Evolutionary conservation across 139 green algal species (phyloP), one percentile per base, ranked within the genome.

Genomic region (Micractinium conductrix): DNA sequence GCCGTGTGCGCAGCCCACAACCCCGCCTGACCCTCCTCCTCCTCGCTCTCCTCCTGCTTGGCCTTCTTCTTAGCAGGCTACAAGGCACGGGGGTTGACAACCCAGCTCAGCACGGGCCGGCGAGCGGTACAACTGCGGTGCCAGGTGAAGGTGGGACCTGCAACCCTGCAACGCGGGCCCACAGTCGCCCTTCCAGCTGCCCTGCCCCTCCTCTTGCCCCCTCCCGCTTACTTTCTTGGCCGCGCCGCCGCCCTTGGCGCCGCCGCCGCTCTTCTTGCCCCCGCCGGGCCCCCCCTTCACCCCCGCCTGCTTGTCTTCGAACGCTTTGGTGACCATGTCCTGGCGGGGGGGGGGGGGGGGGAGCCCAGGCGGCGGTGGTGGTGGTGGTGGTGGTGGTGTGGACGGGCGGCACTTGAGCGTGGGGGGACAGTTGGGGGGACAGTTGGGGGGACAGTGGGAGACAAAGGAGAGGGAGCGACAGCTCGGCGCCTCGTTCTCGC

Each of bases 271-370:
- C 22, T 33, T 33, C 9, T 33, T 50, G 55, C 62, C 58, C n/a
- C n/a, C n/a, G n/a, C n/a, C n/a, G n/a, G n/a, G n/a, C n/a, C n/a
- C n/a, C n/a, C n/a, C n/a, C n/a, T n/a, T n/a, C n/a, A n/a, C n/a
- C n/a, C n/a, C n/a, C 38, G 76, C 38, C 40, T 73, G 37, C 38
- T 73, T 71, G 38, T 82, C 48, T 4, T 24, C 37, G 28, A 71
- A 70, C 37, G 55, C 75, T 24, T 71, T 71, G 53, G 28, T 53
- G 53, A 81, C 75, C 22, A 40, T 6, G 17, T 81, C 75, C 75
- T 80, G 74, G 30, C 10, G 33, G 22, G 19, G 24, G 19, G 35
- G 40, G 3, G 38, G 69, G 4, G 4, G 35, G 40, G 6, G 40
- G 28, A 38, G 37, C 4, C 26, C 4, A 4, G 62, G 26, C 6